phyloP scores from a whole-genome alignment of 2,329 filamentous ascomycete genomes.

The Penicillium expansum region DNA sequence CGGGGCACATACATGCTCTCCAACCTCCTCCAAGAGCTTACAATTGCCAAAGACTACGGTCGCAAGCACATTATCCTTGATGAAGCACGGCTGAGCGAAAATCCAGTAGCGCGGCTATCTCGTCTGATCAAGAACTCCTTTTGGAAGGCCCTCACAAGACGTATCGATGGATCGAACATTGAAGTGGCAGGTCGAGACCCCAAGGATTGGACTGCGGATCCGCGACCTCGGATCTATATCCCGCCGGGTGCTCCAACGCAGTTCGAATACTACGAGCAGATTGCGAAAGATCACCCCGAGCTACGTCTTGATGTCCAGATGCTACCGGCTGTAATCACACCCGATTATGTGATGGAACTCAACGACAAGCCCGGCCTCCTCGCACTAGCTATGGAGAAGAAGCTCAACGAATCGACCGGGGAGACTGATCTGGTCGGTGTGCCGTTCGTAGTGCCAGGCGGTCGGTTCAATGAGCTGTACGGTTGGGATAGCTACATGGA shows the following conservation, averaged over 20 bases:
- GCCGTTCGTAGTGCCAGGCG: slow-evolving; percentile 95
- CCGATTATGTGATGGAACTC: slow-evolving; percentile 76
- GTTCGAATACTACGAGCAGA: slow-evolving; percentile 78
- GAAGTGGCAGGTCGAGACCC: slow-evolving; percentile 83
- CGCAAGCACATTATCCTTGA: slow-evolving; percentile 88
- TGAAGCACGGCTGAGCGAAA: slow-evolving; percentile 88
- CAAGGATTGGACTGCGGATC: slow-evolving; percentile 92
- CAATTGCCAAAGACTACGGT: slow-evolving; percentile 84
- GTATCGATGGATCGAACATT: slow-evolving; percentile 78
- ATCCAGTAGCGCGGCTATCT: slow-evolving; percentile 83
- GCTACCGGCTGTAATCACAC: slow-evolving; percentile 69
- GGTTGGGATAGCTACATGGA: slow-evolving; percentile 99
- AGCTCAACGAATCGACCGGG: slow-evolving; percentile 63
- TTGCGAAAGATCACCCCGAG: slow-evolving; percentile 76
- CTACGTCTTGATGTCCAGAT: slow-evolving; percentile 82
- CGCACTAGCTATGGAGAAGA: slow-evolving; percentile 83
- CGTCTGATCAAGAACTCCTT: slow-evolving; percentile 86
- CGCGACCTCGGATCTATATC: slow-evolving; percentile 86
- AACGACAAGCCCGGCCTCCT: slow-evolving; percentile 86
- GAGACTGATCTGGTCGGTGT: slow-evolving; percentile 71
- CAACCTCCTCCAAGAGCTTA: slow-evolving; percentile 92
- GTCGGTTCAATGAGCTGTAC: slow-evolving; percentile 96
- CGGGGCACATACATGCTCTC: slow-evolving; percentile 97
- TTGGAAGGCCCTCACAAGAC: slow-evolving; percentile 85
- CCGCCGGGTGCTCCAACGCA: slow-evolving; percentile 82